Conservation (phyloP, 495 filamentous ascomycete genomes). For the Lophium mytilinum region DNA sequence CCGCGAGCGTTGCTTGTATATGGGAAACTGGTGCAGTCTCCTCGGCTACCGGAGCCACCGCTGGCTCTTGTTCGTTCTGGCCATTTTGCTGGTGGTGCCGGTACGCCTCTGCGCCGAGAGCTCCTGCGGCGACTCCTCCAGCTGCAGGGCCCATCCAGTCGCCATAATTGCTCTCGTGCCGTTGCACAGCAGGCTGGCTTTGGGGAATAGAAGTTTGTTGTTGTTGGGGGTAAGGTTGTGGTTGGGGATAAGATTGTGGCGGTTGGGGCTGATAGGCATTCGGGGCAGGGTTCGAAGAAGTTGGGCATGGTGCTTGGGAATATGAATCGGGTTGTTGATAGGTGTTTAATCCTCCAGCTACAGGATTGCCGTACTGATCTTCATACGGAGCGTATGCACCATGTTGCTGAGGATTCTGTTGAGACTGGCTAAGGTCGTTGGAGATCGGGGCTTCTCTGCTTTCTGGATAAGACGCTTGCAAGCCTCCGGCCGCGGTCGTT, state of each 20-base stretch:
- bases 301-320: neutral
- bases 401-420: neutral
- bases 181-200: neutral
- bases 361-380: constrained; percentile 1
- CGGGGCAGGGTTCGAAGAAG: neutral
- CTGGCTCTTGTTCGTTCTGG: constrained; percentile 1
- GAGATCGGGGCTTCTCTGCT: neutral
- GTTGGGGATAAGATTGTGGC: neutral
- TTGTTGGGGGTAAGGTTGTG: neutral
- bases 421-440: constrained; percentile 8
- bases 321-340: neutral
- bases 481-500: constrained; percentile 46
- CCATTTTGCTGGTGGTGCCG: constrained; percentile 12
- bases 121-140: constrained; percentile 29
- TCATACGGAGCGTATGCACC: neutral
- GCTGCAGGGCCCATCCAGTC: constrained; percentile 36
- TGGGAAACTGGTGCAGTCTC: neutral
- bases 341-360: neutral
- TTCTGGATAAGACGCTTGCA: constrained; percentile 9
- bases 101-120: constrained; percentile 23
- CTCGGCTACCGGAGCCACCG: neutral
- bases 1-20: neutral
- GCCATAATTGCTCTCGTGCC: constrained; percentile 29
- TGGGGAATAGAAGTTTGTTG: neutral
- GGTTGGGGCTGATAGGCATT: neutral